These are phyloP conservation scores for Adansonia digitata DNA, from an alignment of 345 rosid species.

Conservation along the genomic window DNA sequence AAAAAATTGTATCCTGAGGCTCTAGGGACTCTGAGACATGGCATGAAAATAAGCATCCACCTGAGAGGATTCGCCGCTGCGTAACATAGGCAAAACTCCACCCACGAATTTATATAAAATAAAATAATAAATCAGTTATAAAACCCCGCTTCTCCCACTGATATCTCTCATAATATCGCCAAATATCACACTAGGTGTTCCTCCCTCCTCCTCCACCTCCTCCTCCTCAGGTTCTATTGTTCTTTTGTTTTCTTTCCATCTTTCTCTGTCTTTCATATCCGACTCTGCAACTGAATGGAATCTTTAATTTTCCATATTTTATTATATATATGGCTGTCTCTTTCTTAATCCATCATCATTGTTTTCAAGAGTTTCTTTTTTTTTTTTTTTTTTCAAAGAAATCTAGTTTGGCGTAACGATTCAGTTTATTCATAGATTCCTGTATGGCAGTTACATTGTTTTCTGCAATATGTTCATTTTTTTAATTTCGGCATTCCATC, in stretches of 20 bases:
- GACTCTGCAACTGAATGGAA: not conserved
- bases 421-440: not conserved
- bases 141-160: not conserved
- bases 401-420: slow-evolving; percentile 26
- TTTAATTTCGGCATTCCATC: not conserved
- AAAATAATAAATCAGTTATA: not conserved
- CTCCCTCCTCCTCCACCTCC: not conserved
- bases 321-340: not conserved
- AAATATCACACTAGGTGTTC: too few relatives aligned
- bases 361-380: not conserved
- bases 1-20: not conserved
- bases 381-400: not conserved
- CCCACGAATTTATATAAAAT: not conserved
- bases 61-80: not conserved
- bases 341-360: not conserved
- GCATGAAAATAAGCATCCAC: not conserved
- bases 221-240: not conserved
- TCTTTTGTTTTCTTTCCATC: not conserved
- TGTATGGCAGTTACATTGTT: not conserved
- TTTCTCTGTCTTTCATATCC: not conserved
- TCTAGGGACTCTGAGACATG: not conserved
- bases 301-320: not conserved
- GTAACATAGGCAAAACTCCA: not conserved
- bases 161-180: not conserved
- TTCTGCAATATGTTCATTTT: not conserved